phyloP scores from a whole-genome alignment of 2,329 filamentous ascomycete genomes.

The Cordyceps tenuipes region DNA sequence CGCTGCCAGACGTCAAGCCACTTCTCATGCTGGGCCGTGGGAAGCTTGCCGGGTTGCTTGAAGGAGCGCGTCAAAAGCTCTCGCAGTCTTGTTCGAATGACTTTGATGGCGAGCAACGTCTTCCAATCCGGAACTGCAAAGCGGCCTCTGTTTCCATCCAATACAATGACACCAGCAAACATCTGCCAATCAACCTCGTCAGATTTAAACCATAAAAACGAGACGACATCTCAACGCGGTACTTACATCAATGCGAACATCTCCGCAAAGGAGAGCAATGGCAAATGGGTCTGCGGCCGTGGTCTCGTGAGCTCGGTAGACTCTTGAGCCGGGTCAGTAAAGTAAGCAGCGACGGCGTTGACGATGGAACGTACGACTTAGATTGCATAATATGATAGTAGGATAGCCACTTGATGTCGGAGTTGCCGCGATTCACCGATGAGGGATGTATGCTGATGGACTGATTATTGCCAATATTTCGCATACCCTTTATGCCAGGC shows the following conservation, averaged over 20 bases:
- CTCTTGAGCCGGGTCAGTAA: conserved; percentile 35
- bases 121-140: conserved; percentile 87
- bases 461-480: conserved; percentile 91
- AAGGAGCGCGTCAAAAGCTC: conserved; percentile 68
- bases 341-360: not conserved
- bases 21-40: conserved; percentile 58
- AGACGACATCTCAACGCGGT: not conserved
- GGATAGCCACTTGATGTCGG: conserved; percentile 70
- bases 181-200: conserved; percentile 40
- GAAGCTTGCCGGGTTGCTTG: conserved; percentile 54
- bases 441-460: conserved; percentile 77
- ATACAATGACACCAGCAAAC: conserved; percentile 75
- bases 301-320: conserved; percentile 86
- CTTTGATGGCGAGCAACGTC: conserved; percentile 80
- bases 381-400: conserved; percentile 98
- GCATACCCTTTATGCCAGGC: conserved; percentile 62
- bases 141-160: conserved; percentile 80
- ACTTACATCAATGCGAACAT: conserved; percentile 74
- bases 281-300: conserved; percentile 74
- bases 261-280: conserved; percentile 76
- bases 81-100: conserved; percentile 61
- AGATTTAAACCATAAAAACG: not conserved
- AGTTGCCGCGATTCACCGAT: conserved; percentile 72
- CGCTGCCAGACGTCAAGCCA: conserved; percentile 70
- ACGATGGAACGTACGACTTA: conserved; percentile 50